Conservation (phyloP, 2,329 filamentous ascomycete species). For the Pseudogymnoascus sp. region DNA sequence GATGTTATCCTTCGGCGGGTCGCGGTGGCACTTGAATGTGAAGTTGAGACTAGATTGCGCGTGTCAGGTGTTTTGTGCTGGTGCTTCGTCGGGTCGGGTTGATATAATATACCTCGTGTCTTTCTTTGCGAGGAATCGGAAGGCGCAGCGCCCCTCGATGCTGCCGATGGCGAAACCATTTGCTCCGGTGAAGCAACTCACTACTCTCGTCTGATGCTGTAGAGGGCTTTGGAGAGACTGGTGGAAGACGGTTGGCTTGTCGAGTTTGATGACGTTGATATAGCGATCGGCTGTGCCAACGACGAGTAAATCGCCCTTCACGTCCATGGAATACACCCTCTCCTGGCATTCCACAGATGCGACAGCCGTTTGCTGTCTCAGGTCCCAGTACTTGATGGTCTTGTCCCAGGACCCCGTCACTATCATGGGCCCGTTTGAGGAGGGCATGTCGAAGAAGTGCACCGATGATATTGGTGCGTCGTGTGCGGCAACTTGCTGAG, state of each 20-base stretch:
- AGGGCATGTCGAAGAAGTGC: constrained; percentile 63
- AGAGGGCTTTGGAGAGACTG: constrained; percentile 93
- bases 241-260: constrained; percentile 82
- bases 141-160: constrained; percentile 94
- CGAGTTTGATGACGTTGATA: constrained; percentile 90
- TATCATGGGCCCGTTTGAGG: constrained; percentile 64
- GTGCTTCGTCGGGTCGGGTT: not conserved
- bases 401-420: constrained; percentile 92
- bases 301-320: constrained; percentile 79
- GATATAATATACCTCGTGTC: constrained; percentile 60
- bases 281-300: constrained; percentile 90
- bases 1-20: constrained; percentile 64
- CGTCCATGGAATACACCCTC: constrained; percentile 84
- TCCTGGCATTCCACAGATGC: constrained; percentile 63
- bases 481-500: constrained; percentile 71
- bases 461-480: constrained; percentile 74
- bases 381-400: constrained; percentile 83
- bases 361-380: constrained; percentile 56
- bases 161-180: constrained; percentile 90
- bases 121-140: constrained; percentile 97
- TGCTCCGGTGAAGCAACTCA: constrained; percentile 89
- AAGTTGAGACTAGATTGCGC: constrained; percentile 65
- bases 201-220: constrained; percentile 95
- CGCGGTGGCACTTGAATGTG: constrained; percentile 97
- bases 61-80: constrained; percentile 10